phyloP scores from a whole-genome alignment of 306 rosid species.

The Cicer judaicum region DNA sequence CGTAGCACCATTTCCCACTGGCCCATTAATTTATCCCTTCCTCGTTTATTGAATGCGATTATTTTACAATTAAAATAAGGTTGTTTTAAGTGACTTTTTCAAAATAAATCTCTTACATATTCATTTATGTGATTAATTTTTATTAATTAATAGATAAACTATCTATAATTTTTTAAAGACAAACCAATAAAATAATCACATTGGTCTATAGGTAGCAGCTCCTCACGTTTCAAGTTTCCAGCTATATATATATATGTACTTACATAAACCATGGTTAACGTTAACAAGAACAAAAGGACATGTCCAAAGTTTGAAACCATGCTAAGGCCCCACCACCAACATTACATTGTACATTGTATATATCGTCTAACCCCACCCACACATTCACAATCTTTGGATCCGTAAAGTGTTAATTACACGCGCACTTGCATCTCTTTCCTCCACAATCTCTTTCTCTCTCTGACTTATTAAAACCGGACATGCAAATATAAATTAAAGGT shows the following conservation, averaged over 20 bases:
- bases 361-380: slow-evolving; percentile 64
- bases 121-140: too few species aligned
- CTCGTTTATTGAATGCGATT: slow-evolving; percentile 42
- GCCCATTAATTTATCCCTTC: slow-evolving; percentile 46
- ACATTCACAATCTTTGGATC: slow-evolving; percentile 23
- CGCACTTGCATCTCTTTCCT: slow-evolving; percentile 30
- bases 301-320: slow-evolving; percentile 41
- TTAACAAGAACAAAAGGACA: slow-evolving; percentile 1
- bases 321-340: slow-evolving; percentile 19
- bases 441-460: neutral
- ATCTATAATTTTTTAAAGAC: too few species aligned
- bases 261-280: slow-evolving; percentile 59
- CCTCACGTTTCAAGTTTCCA: slow-evolving; percentile 32
- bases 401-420: slow-evolving; percentile 42
- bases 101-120: too few species aligned
- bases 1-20: slow-evolving; percentile 74
- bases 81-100: too few species aligned
- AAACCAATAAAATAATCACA: slow-evolving; percentile 25
- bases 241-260: neutral
- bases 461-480: neutral
- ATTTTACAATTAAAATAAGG: neutral
- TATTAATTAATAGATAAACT: too few species aligned
- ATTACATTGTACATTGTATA: slow-evolving; percentile 15
- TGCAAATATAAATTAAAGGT: neutral
- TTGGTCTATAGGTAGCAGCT: slow-evolving; percentile 27